Conservation (phyloP, 148 eudicot genomes). For the Chenopodium album region DNA sequence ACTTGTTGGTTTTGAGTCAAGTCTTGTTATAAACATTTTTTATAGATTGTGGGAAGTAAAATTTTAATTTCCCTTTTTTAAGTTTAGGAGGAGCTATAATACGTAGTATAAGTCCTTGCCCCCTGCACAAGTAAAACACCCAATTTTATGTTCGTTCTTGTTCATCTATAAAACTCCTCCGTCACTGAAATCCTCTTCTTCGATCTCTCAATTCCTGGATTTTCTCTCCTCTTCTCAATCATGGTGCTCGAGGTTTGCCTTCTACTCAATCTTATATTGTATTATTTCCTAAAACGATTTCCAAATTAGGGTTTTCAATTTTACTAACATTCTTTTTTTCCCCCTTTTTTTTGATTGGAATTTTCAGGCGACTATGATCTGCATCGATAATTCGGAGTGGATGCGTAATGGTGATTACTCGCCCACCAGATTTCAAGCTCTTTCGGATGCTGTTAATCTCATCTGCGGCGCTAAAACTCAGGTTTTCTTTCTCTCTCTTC, state of each 20-base stretch:
- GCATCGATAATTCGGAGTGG: constrained; percentile 95
- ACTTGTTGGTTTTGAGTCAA: too few relatives aligned
- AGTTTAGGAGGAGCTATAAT: too few relatives aligned
- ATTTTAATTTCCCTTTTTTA: too few relatives aligned
- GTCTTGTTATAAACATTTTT: too few relatives aligned
- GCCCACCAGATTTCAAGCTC: constrained; percentile 80
- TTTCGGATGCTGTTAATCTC: constrained; percentile 89
- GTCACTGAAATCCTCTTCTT: neutral
- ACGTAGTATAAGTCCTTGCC: constrained; percentile 12
- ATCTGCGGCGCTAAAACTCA: constrained; percentile 97
- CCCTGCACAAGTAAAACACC: constrained; percentile 18
- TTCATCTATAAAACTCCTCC: neutral
- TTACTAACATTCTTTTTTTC: neutral
- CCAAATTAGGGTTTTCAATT: constrained; percentile 28
- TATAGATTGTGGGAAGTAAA: too few relatives aligned
- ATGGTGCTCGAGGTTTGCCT: constrained; percentile 77
- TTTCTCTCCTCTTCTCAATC: constrained; percentile 27
- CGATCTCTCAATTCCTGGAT: neutral
- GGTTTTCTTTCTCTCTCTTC: constrained; percentile 27
- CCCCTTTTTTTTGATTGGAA: neutral
- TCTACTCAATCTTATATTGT: neutral
- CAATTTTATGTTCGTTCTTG: neutral
- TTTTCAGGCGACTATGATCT: constrained; percentile 92
- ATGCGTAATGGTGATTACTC: constrained; percentile 97
- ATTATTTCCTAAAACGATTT: neutral